Evolutionary conservation across 1,284 basidiomycete genomes (phyloP), one percentile per base, ranked within the genome.

Genomic region (Laetiporus sulphureus): DNA sequence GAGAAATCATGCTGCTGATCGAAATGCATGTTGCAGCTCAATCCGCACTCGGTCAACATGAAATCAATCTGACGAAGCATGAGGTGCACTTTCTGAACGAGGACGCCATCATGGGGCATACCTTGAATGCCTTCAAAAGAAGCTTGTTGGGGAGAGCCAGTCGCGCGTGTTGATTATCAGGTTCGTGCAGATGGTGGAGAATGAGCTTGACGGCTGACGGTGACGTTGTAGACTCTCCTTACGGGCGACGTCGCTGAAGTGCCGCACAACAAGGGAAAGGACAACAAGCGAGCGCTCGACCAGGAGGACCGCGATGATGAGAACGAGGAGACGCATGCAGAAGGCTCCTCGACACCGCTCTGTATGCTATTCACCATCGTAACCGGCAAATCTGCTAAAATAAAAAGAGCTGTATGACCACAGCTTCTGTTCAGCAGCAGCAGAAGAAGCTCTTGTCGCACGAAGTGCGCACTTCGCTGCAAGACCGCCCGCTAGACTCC

Each of bases 11-110:
- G n/a, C n/a, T n/a, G 25, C 19, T 37, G 13, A 33, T 4, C 8
- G 7, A 38, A 31, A n/a, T n/a, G 24, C 23, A 91, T 91, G 49
- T 64, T 99, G 27, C 70, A 83, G 24, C 84, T 99, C 49, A 82
- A 92, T 44, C 91, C 94, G 0, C 75, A 79, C 25, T 83, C 87
- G 22, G 84, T 99, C 8, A 96, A 99, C 56, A 94, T 98, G 44
- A 99, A 99, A 94, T 99, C 0, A 95, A 98, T 60, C 96, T 96
- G 0, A 99, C 96, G 1, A 99, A 99, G 63, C 85, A 88, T 29
- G 94, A 98, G 61, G 92, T 97, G 0, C 91, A 94, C 52, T 99
- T 99, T 55, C 66, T 98, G 41, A 80, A 97, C 51, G 92, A 99
- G 60, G 96, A 98, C 41, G 73, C 73, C 11, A 91, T 98, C 52